These are phyloP conservation scores for Corylus heterophylla DNA, from an alignment of 306 rosid species.

Conservation along the genomic window DNA sequence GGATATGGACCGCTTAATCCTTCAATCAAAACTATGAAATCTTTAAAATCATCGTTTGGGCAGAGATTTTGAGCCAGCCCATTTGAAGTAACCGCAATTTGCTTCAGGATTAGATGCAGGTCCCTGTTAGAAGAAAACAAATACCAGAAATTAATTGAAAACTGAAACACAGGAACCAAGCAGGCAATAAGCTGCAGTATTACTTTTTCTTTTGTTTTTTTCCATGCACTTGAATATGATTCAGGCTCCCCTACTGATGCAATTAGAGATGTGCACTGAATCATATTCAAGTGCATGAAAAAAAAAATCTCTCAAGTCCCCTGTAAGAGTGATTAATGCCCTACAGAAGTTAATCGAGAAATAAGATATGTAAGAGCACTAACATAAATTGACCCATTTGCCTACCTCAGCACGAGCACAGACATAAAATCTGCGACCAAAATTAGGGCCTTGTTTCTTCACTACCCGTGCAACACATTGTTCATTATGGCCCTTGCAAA, in stretches of 20 bases:
- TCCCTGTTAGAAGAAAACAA: conserved; percentile 54
- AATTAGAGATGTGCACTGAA: too few species aligned
- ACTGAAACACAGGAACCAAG: neutral
- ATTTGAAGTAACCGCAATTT: conserved; percentile 82
- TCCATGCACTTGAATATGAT: neutral
- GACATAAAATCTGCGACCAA: conserved; percentile 81
- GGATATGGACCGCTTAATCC: neutral
- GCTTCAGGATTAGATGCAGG: conserved; percentile 92
- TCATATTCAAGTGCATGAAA: too few species aligned
- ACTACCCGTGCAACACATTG: conserved; percentile 83
- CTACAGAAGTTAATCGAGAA: neutral
- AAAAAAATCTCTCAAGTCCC: too few species aligned
- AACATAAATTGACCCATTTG: too few species aligned
- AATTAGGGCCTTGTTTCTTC: conserved; percentile 82
- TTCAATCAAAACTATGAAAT: neutral
- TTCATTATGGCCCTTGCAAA: conserved; percentile 86
- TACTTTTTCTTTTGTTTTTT: neutral
- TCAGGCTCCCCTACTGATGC: neutral
- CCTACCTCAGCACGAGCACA: conserved; percentile 84
- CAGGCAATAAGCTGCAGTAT: neutral
- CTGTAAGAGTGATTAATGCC: too few species aligned
- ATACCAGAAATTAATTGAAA: neutral
- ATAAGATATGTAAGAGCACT: neutral
- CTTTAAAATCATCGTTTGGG: conserved; percentile 28
- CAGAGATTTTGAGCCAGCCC: conserved; percentile 87